A percentile compares a stretch with the other conserved stretches of the same genome.
Evolutionary conservation across 805 yeast genomes (phyloP).

Genomic region (Barnettozyma salicaria): DNA sequence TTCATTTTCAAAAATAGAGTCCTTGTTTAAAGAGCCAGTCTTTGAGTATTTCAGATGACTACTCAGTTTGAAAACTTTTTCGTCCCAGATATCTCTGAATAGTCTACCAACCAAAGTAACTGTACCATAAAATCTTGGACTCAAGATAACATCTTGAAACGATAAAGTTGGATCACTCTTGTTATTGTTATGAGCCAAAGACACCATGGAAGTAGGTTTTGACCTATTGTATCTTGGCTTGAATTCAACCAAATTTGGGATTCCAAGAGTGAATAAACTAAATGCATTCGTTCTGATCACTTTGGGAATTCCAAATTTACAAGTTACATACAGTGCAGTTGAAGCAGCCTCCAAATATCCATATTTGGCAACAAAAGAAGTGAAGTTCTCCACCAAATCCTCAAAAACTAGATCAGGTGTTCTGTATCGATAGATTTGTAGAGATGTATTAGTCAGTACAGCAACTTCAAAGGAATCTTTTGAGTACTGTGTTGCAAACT

Average conservation of each 20-base stretch:
- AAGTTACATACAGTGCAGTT: slow-evolving; percentile 76
- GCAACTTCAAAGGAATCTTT: slow-evolving; percentile 66
- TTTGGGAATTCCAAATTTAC: slow-evolving; percentile 61
- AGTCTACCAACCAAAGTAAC: slow-evolving; percentile 73
- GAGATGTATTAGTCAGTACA: slow-evolving; percentile 72
- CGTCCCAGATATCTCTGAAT: slow-evolving; percentile 74
- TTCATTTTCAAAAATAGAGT: slow-evolving; percentile 37
- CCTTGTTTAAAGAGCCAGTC: slow-evolving; percentile 26
- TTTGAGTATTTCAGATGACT: slow-evolving; percentile 30
- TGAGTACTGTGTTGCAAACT: slow-evolving; percentile 80
- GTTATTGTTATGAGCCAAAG: slow-evolving; percentile 11
- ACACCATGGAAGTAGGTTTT: slow-evolving; percentile 6
- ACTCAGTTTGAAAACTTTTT: slow-evolving; percentile 50
- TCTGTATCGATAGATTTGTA: slow-evolving; percentile 68
- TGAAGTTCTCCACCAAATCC: slow-evolving; percentile 60
- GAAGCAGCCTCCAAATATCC: slow-evolving; percentile 90
- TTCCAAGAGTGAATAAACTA: slow-evolving; percentile 37
- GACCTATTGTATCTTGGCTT: slow-evolving; percentile 34
- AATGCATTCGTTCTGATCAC: slow-evolving; percentile 37
- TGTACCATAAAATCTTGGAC: slow-evolving; percentile 88
- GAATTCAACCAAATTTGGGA: slow-evolving; percentile 38
- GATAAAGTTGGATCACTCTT: slow-evolving; percentile 28
- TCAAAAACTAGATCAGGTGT: slow-evolving; percentile 77
- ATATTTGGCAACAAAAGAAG: slow-evolving; percentile 66
- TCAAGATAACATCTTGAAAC: slow-evolving; percentile 73